Evolutionary conservation across 148 eudicot genomes (phyloP).

Genomic region (Rhododendron ferrugineum): DNA sequence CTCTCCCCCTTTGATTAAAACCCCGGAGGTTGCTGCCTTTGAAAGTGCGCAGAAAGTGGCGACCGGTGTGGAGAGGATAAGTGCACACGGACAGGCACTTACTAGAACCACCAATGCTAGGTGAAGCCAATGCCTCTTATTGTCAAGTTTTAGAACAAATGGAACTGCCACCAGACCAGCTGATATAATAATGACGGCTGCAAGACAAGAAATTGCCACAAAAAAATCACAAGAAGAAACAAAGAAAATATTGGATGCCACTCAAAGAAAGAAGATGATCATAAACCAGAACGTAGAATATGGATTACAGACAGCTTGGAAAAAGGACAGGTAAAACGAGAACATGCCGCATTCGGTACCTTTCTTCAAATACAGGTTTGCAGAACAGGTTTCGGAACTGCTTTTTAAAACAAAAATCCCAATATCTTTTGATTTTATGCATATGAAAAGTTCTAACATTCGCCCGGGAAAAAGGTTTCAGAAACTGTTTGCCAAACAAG

Average conservation of each 20-base stretch:
- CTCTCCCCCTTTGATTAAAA: slow-evolving; percentile 86
- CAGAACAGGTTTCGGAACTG: not conserved
- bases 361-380: not conserved
- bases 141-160: slow-evolving; percentile 40
- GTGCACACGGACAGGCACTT: slow-evolving; percentile 94
- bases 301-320: not conserved
- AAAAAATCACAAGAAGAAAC: not conserved
- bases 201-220: not conserved
- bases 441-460: not conserved
- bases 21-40: slow-evolving; percentile 75
- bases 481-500: too few relatives aligned
- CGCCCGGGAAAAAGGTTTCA: not conserved
- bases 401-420: not conserved
- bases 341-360: not conserved
- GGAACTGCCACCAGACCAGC: slow-evolving; percentile 57
- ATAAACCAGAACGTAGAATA: not conserved
- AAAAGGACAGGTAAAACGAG: not conserved
- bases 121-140: slow-evolving; percentile 55
- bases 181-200: slow-evolving; percentile 69
- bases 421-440: not conserved
- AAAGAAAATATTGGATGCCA: not conserved
- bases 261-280: not conserved
- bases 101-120: slow-evolving; percentile 78
- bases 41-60: slow-evolving; percentile 92
- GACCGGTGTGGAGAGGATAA: slow-evolving; percentile 89